These are phyloP conservation scores for Umbelopsis ramanniana DNA, from an alignment of 192 early-diverging fungal species.

Conservation along the genomic window DNA sequence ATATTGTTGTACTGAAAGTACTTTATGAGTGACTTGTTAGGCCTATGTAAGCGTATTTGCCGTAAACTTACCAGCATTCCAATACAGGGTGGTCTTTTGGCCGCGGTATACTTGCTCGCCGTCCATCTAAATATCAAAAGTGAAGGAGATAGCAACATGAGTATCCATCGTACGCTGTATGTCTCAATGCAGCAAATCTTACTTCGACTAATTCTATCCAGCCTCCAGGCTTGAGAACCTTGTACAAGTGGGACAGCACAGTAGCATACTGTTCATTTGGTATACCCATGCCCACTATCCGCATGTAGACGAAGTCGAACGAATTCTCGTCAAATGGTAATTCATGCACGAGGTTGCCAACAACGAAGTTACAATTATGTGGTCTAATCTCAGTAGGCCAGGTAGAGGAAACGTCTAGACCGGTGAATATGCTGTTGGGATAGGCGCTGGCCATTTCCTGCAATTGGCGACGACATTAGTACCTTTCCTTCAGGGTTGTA, in stretches of 20 bases:
- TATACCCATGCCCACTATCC: slow-evolving; percentile 21
- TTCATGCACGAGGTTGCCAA: slow-evolving; percentile 32
- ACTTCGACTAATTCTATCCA: slow-evolving; percentile 28
- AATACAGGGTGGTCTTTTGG: not conserved
- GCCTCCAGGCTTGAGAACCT: slow-evolving; percentile 37
- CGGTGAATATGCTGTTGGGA: slow-evolving; percentile 22
- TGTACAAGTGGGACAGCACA: slow-evolving; percentile 14
- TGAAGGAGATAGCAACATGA: not conserved
- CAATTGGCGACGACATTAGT: not conserved
- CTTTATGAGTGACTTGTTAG: too few species aligned
- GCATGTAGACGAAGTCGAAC: slow-evolving; percentile 35
- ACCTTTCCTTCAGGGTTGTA: not conserved
- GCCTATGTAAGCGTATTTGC: not conserved
- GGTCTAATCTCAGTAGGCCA: slow-evolving; percentile 24
- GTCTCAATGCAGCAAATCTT: not conserved
- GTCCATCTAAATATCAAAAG: not conserved
- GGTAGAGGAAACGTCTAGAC: slow-evolving; percentile 30
- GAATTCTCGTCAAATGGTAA: slow-evolving; percentile 37
- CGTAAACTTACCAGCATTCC: not conserved
- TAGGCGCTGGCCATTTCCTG: slow-evolving; percentile 34
- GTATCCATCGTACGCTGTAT: too few species aligned
- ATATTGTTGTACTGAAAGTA: not conserved
- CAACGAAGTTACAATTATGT: slow-evolving; percentile 23
- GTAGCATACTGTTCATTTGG: slow-evolving; percentile 19
- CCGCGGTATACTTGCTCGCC: not conserved